phyloP scores from a whole-genome alignment of 192 early-diverging fungal genomes.

The Chytriomyces confervae region DNA sequence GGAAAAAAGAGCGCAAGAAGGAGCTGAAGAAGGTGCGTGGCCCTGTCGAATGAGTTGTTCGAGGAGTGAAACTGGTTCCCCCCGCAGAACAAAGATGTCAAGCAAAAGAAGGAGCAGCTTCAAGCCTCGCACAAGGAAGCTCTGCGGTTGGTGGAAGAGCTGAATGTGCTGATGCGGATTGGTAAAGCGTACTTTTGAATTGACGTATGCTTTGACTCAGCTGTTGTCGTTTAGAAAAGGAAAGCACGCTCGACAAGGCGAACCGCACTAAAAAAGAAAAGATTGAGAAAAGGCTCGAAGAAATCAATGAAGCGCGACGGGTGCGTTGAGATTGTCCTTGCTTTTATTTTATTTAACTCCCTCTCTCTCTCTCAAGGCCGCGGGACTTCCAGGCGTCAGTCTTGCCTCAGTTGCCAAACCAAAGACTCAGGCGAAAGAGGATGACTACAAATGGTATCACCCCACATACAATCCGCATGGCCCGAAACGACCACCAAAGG shows the following conservation, averaged over 20 bases:
- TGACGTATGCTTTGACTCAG: too few relatives aligned
- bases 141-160: constrained; percentile 57
- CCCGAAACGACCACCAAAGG: constrained; percentile 44
- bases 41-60: neutral
- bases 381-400: neutral
- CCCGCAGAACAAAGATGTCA: constrained; percentile 68
- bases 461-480: constrained; percentile 55
- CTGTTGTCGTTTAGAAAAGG: constrained; percentile 33
- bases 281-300: constrained; percentile 55
- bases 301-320: constrained; percentile 65
- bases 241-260: constrained; percentile 51
- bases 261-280: constrained; percentile 49
- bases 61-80: neutral
- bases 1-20: constrained; percentile 61
- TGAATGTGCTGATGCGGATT: constrained; percentile 39
- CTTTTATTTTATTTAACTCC: too few relatives aligned
- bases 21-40: constrained; percentile 63
- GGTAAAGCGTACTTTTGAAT: too few relatives aligned
- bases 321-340: constrained; percentile 26
- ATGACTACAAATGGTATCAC: constrained; percentile 51
- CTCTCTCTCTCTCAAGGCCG: too few relatives aligned
- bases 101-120: constrained; percentile 60
- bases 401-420: constrained; percentile 8
- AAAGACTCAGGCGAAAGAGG: constrained; percentile 27
- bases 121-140: constrained; percentile 64